Conservation (phyloP, 768 basidiomycete species). For the Tylopilus balloui region DNA sequence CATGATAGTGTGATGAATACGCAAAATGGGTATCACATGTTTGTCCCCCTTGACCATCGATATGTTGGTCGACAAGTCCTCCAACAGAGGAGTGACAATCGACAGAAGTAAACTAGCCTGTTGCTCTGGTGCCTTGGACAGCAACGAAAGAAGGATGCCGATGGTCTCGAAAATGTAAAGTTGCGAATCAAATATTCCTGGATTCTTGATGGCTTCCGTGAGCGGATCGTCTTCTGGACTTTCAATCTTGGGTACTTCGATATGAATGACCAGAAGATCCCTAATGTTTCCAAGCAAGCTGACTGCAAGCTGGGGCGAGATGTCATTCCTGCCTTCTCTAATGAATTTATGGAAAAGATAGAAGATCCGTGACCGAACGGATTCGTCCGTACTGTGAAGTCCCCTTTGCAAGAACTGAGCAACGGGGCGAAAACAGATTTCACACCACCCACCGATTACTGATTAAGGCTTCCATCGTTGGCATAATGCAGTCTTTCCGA, state of each 20-base stretch:
- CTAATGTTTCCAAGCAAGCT: conserved; percentile 68
- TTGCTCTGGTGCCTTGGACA: conserved; percentile 60
- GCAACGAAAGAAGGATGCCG: conserved; percentile 78
- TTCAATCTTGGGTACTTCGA: conserved; percentile 74
- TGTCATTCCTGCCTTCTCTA: conserved; percentile 73
- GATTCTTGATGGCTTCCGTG: conserved; percentile 71
- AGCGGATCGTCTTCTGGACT: conserved; percentile 69
- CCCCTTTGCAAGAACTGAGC: conserved; percentile 50
- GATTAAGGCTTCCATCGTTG: conserved; percentile 84
- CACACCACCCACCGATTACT: conserved; percentile 59
- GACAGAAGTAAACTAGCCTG: conserved; percentile 69
- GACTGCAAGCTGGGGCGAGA: conserved; percentile 66
- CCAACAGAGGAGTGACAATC: conserved; percentile 76
- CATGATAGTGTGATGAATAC: conserved; percentile 90
- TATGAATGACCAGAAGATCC: conserved; percentile 73
- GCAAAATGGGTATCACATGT: conserved; percentile 76
- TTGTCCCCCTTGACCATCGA: conserved; percentile 52
- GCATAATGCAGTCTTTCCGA: conserved; percentile 82
- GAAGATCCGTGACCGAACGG: conserved; percentile 72
- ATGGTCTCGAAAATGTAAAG: conserved; percentile 92
- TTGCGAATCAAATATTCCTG: conserved; percentile 79
- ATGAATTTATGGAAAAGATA: conserved; percentile 94
- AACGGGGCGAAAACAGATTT: background rate
- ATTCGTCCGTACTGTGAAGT: conserved; percentile 69
- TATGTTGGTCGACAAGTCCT: conserved; percentile 59